Evolutionary conservation across 352 stramenopile genomes (phyloP).

Genomic region (Phytophthora macrochlamydospora): DNA sequence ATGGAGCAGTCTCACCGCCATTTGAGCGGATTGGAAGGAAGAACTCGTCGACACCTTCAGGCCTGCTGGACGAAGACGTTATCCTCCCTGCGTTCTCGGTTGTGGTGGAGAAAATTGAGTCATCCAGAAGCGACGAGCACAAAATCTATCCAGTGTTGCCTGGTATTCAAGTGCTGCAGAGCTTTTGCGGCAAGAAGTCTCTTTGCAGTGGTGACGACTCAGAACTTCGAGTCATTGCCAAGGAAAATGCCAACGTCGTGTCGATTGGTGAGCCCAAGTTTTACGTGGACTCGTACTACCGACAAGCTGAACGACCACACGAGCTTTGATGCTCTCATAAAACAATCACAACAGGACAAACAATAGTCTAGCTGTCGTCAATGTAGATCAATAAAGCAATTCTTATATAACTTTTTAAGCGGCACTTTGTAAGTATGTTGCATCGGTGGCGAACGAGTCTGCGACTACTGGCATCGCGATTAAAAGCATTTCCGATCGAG

Average conservation of each 20-base stretch:
- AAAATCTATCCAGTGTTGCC: conserved; percentile 22
- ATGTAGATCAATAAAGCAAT: too few species aligned
- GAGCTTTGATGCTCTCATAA: not conserved
- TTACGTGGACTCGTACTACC: conserved; percentile 23
- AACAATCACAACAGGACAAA: too few species aligned
- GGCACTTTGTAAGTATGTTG: too few species aligned
- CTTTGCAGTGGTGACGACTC: not conserved
- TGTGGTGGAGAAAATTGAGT: not conserved
- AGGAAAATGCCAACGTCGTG: not conserved
- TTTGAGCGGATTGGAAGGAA: not conserved
- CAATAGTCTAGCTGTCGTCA: too few species aligned
- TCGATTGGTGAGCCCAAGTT: conserved; percentile 1
- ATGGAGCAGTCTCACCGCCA: not conserved
- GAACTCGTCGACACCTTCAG: conserved; percentile 1
- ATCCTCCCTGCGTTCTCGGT: conserved; percentile 8
- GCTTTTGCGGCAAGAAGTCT: conserved; percentile 4
- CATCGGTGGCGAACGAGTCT: too few species aligned
- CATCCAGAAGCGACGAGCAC: conserved; percentile 1
- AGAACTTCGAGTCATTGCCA: conserved; percentile 18
- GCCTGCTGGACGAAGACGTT: conserved; percentile 11
- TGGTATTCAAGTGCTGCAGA: conserved; percentile 17
- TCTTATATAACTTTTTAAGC: too few species aligned
- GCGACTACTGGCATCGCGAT: too few species aligned
- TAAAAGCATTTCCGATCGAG: too few species aligned
- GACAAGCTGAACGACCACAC: not conserved